Base-by-base conservation (phyloP, 148 eudicot species). In the Mesembryanthemum crystallinum region DNA sequence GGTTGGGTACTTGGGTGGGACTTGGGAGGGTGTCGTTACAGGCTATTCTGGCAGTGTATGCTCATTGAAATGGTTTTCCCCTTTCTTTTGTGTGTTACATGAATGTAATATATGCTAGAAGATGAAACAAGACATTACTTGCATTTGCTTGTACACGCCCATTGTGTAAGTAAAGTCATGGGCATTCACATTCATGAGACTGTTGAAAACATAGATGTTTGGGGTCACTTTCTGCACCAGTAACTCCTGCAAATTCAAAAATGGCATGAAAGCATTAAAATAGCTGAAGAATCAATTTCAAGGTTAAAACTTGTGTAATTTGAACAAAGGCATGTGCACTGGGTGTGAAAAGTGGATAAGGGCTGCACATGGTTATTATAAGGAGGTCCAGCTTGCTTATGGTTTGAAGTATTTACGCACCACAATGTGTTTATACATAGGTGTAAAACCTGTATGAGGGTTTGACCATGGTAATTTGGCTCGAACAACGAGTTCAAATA, bases 101-200 rank as follows among this genome's bases (percentile, higher is more conserved):
- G 65, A 43, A 43, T 7, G 66, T 28, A 11, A 80, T 20, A 72
- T 35, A 72, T 57, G 43, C 37, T 58, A 29, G 62, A 64, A 3
- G 67, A 57, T 64, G 73, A 71, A 69, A 65, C 30, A 64, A 35
- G 49, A 24, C 52, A 80, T 83, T 92, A 92, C 98, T 78, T 86
- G 88, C 98, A 94, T 92, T 75, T 94, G 83, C 84, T 80, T 85
- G 90, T 94, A 90, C 60, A 92, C 83, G 27, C 83, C 75, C 90
- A 90, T 77, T 10, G 87, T 83, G 84, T 88, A 94, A 74, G 83
- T 77, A 88, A 94, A 83, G 81, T 94, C 98, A 63, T 74, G 67
- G 37, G 98, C 83, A 83, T 94, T 94, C 69, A 89, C 98, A 79
- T 92, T 94, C 96, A 94, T 94, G 62, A 94, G 91, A 78, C 98